Evolutionary conservation across 192 early-diverging fungal genomes (phyloP), one percentile per base, ranked within the genome.

Genomic region (Phycomyces nitens): DNA sequence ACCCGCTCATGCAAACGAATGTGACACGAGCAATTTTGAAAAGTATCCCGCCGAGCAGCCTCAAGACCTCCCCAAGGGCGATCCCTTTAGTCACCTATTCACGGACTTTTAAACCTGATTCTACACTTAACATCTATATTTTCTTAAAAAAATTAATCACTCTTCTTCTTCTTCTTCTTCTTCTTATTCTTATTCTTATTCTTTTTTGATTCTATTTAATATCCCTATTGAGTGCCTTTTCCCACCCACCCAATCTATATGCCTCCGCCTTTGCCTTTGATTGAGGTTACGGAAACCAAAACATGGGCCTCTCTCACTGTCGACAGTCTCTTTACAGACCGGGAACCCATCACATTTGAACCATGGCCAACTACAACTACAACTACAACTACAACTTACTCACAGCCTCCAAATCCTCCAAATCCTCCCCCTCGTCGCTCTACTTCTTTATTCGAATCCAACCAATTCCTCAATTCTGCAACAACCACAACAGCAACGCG

Each of bases 41-140:
- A 68, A 69, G 42, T 74, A 74, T 34, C 62, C 72, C 34, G 65
- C 86, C 49, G 89, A 90, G 57, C 82, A 84, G 20, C 55, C 27
- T 21, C 5, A 55, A 20, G 56, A 64, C 49, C 43, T 40, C 55
- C 56, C 66, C 14, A 68, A 80, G 54, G 81, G 77, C 26, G 92
- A 96, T 79, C 93, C 94, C 21, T 92, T 87, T 76, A 73, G 82
- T 53, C 82, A 82, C 39, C 74, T 94, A 34, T 96, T 96, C 70
- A 72, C 80, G 62, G 84, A 82, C 60, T 92, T 92, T 81, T 92
- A 75, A 88, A 26, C 3, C 12, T n/a, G 44, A 42, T 42, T 14
- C 14, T 42, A 42, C 41, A 42, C 41, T 10, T 14, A 7, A 42
- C 7, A 14, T 34, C 29, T 34, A 34, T 34, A 34, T 34, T 5